Evolutionary conservation across 257 asterid species (phyloP).

Genomic region (Jacaranda copaia): DNA sequence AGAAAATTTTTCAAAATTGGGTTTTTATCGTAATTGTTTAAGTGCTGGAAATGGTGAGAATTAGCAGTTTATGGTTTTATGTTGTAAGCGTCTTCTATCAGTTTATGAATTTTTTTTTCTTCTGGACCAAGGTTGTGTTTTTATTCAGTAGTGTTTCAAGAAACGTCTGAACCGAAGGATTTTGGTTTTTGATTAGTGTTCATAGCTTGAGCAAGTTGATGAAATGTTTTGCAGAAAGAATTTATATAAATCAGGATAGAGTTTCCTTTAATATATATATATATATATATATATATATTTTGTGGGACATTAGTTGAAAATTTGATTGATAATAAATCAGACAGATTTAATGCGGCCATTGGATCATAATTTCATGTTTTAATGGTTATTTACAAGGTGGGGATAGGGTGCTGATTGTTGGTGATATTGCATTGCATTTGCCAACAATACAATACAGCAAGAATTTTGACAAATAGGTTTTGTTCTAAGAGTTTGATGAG

Average conservation of each 20-base stretch:
- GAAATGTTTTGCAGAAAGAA: background rate
- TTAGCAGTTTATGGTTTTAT: slow-evolving; percentile 7
- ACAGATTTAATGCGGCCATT: too few relatives aligned
- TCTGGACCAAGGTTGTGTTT: background rate
- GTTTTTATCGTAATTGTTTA: background rate
- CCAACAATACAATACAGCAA: background rate
- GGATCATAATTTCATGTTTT: background rate
- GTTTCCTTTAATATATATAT: background rate
- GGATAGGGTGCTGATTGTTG: slow-evolving; percentile 20
- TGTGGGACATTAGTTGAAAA: slow-evolving; percentile 12
- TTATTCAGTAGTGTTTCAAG: background rate
- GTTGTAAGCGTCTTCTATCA: too few relatives aligned
- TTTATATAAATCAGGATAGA: background rate
- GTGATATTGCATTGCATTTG: background rate
- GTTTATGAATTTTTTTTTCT: background rate
- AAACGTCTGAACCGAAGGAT: background rate
- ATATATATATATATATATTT: too few relatives aligned
- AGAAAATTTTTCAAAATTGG: background rate
- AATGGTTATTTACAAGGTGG: background rate
- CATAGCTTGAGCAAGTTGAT: background rate
- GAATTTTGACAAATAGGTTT: background rate
- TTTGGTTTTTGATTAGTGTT: slow-evolving; percentile 4
- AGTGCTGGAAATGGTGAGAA: background rate
- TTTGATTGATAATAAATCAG: too few relatives aligned
- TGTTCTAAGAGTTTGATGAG: background rate